Conservation (phyloP, 1,284 basidiomycete genomes). For the Trichosporon ovoides region DNA sequence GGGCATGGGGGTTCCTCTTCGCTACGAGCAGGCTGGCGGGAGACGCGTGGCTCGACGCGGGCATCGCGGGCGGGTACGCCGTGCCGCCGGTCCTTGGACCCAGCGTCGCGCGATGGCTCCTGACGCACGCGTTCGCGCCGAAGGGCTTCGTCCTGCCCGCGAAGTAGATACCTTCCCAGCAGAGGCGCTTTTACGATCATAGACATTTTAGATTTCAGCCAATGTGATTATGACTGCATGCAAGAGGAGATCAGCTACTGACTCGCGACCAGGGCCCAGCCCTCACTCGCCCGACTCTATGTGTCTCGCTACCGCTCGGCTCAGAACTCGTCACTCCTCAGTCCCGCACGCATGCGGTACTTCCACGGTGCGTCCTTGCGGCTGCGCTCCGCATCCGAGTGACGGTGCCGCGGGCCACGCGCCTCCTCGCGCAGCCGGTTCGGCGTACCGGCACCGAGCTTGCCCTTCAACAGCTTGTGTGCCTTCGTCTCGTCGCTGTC, state of each 20-base stretch:
- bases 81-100: background rate
- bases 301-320: no score
- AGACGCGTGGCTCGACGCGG: conserved; percentile 35
- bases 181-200: background rate
- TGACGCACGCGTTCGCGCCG: background rate
- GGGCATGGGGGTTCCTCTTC: conserved; percentile 36
- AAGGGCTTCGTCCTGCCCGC: background rate
- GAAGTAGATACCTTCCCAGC: background rate
- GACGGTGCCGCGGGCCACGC: background rate
- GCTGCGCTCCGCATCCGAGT: conserved; percentile 1
- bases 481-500: conserved; percentile 2
- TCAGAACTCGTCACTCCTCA: conserved; percentile 40
- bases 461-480: background rate
- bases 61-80: conserved; percentile 8
- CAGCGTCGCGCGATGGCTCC: conserved; percentile 1
- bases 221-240: conserved; percentile 3
- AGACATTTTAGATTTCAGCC: background rate
- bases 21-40: conserved; percentile 23
- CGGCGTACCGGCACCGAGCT: background rate
- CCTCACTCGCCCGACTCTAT: no score
- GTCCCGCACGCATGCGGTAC: conserved; percentile 31
- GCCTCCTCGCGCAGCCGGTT: background rate
- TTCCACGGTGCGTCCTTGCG: conserved; percentile 8
- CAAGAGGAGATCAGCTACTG: background rate
- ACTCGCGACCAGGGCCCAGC: no score